phyloP scores from a whole-genome alignment of 768 basidiomycete genomes.

The Mycena capillaripes region DNA sequence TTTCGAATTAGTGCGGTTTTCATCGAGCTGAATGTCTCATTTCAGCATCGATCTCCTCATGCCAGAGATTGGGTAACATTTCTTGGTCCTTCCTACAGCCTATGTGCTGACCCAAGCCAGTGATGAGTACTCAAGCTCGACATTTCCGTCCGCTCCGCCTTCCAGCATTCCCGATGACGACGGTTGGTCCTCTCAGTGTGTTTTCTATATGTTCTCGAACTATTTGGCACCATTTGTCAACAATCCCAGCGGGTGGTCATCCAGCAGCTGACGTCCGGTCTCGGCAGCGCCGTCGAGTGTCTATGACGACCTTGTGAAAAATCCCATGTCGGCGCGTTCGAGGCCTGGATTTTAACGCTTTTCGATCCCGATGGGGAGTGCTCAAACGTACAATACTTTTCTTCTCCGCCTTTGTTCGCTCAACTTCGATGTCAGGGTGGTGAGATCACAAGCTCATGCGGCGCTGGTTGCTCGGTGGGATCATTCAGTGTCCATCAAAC shows the following conservation, averaged over 20 bases:
- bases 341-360: conserved; percentile 12
- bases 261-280: conserved; percentile 9
- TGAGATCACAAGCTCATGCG: conserved; percentile 26
- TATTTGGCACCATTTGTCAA: neutral
- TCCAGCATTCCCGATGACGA: conserved; percentile 14
- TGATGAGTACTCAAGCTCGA: neutral
- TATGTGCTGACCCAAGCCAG: neutral
- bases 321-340: conserved; percentile 16
- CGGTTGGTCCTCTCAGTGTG: conserved; percentile 5
- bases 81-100: neutral
- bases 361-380: neutral
- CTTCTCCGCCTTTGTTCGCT: neutral
- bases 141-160: conserved; percentile 4
- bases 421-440: conserved; percentile 6
- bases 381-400: conserved; percentile 3
- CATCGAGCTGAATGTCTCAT: neutral
- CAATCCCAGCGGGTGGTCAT: conserved; percentile 10
- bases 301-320: neutral
- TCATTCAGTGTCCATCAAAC: conserved; percentile 18
- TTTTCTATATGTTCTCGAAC: neutral
- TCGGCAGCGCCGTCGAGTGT: conserved; percentile 20
- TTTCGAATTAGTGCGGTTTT: conserved; percentile 1
- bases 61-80: neutral
- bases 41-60: conserved; percentile 13
- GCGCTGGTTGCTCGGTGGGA: conserved; percentile 17